Evolutionary conservation across 257 asterid genomes (phyloP), one percentile per base, ranked within the genome.

Genomic region (Penstemon eatonii): DNA sequence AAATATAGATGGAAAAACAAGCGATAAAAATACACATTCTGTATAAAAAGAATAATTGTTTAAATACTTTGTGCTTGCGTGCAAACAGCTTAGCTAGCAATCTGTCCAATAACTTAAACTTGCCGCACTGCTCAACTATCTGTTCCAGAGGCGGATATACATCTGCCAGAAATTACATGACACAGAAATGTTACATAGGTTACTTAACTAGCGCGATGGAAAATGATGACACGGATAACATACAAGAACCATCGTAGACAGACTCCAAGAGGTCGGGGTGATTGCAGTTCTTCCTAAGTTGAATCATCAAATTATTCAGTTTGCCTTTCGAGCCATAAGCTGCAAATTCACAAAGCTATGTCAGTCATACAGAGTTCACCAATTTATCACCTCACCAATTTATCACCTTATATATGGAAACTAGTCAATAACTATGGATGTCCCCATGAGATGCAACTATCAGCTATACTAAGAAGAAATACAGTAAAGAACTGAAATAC

Each of bases 211-310:
- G 10, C 43, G 39, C 7, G 8, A 71, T 4, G 7, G 25, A 3
- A 47, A 57, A 62, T 62, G 55, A 62, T 72, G 47, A 43, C 73
- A 70, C 55, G 61, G 71, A 67, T 10, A 54, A 84, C 96, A 74
- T 91, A 94, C 99, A 66, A 50, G 98, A 89, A 70, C 89, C 88
- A 75, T 87, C 82, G 79, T 82, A 94, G 54, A 80, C 85, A 60
- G 96, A 86, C 82, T 94, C 96, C 86, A 94, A 83, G 47, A 94
- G 92, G 71, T 94, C 99, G 66, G 99, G 99, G 72, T 94, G 99
- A 84, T 87, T 86, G 89, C 99, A 94, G 65, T 87, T 89, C 85
- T 94, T 94, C 78, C 98, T 75, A n/a, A 94, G 98, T 79, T 94
- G 99, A 72, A 91, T 0, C 96, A 91, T 82, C 88, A 94, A 64